These are phyloP conservation scores for Myotisia sp. DNA, from an alignment of 2,329 filamentous ascomycete genomes.

Conservation along the genomic window DNA sequence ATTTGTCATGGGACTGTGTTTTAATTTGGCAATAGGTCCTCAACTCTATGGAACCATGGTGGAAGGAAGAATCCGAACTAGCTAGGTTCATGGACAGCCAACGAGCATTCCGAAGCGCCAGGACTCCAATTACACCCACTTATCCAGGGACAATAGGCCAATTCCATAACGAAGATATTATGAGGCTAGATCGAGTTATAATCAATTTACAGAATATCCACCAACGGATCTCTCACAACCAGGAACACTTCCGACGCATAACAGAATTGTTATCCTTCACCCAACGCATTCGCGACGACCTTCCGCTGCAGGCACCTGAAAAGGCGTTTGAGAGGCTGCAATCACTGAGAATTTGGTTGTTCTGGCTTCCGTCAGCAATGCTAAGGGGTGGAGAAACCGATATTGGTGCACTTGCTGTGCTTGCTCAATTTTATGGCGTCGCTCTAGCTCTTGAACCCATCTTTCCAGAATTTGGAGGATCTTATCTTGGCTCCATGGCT, in stretches of 20 bases:
- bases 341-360: constrained; percentile 78
- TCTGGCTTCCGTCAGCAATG: constrained; percentile 82
- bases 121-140: constrained; percentile 22
- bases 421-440: constrained; percentile 83
- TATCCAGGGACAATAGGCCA: constrained; percentile 16
- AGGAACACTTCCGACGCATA: constrained; percentile 54
- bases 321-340: constrained; percentile 85
- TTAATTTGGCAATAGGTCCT: constrained; percentile 49
- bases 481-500: constrained; percentile 71
- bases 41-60: constrained; percentile 72
- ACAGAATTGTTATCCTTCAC: constrained; percentile 59
- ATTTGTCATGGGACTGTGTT: no score
- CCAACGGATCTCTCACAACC: constrained; percentile 51
- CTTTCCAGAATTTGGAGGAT: constrained; percentile 79
- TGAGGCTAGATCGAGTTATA: constrained; percentile 52
- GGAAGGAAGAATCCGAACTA: constrained; percentile 67
- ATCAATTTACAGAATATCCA: constrained; percentile 46
- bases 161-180: constrained; percentile 50
- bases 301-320: constrained; percentile 54
- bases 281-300: constrained; percentile 56
- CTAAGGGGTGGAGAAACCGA: constrained; percentile 64
- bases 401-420: constrained; percentile 62
- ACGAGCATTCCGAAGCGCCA: constrained; percentile 23
- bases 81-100: constrained; percentile 30
- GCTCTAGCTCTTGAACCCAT: constrained; percentile 78